Conservation (phyloP, 345 rosid species). For the Gossypium raimondii region DNA sequence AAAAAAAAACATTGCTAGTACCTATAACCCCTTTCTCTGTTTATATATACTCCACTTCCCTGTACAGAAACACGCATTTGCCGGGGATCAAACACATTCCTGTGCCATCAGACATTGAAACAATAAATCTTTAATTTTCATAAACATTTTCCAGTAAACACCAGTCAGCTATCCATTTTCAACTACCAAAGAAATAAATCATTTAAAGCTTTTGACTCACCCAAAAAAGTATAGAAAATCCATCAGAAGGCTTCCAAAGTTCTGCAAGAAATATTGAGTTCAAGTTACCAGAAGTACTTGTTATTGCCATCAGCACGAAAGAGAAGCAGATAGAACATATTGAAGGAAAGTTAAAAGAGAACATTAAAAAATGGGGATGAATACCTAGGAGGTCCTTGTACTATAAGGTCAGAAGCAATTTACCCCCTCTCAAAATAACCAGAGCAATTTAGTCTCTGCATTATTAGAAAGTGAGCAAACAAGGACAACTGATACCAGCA, state of each 20-base stretch:
- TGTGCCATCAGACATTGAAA: conserved; percentile 30
- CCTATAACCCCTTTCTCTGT: conserved; percentile 93
- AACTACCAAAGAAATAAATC: conserved; percentile 16
- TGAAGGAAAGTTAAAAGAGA: neutral
- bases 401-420: too few relatives aligned
- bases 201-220: conserved; percentile 46
- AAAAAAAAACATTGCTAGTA: conserved; percentile 28
- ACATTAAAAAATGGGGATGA: neutral
- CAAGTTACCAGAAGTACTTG: conserved; percentile 15
- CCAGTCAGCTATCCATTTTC: neutral
- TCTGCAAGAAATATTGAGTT: conserved; percentile 49
- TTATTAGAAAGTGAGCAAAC: too few relatives aligned
- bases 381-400: too few relatives aligned
- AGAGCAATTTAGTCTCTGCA: too few relatives aligned
- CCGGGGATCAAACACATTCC: conserved; percentile 98
- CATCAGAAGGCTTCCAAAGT: conserved; percentile 87
- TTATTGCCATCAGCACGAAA: conserved; percentile 4
- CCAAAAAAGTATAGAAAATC: conserved; percentile 98
- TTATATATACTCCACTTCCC: conserved; percentile 84
- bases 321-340: neutral
- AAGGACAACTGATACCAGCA: too few relatives aligned
- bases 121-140: neutral
- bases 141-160: conserved; percentile 7
- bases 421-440: too few relatives aligned
- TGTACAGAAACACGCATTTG: conserved; percentile 92